These are phyloP conservation scores for Cardiospermum halicacabum DNA, from an alignment of 345 rosid genomes.

Conservation along the genomic window DNA sequence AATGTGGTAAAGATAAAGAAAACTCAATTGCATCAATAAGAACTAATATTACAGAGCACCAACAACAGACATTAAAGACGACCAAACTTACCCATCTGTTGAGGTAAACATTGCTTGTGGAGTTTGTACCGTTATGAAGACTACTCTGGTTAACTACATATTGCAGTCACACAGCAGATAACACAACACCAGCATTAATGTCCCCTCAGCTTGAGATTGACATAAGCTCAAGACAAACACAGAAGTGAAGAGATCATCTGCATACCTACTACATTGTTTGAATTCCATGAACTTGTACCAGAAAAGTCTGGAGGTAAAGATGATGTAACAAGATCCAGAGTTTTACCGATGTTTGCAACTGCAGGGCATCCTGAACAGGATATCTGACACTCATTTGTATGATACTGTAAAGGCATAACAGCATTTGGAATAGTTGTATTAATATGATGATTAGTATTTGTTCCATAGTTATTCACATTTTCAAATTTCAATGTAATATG, in stretches of 20 bases:
- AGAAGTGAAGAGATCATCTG: background rate
- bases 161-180: constrained; percentile 15
- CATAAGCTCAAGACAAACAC: constrained; percentile 9
- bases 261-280: constrained; percentile 32
- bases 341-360: constrained; percentile 32
- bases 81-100: constrained; percentile 33
- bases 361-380: constrained; percentile 37
- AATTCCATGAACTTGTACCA: constrained; percentile 20
- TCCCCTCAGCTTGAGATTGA: constrained; percentile 3
- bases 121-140: constrained; percentile 11
- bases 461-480: constrained; percentile 44
- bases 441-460: constrained; percentile 33
- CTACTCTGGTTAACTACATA: constrained; percentile 28
- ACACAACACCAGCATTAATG: constrained; percentile 10
- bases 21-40: background rate
- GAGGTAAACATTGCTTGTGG: constrained; percentile 17
- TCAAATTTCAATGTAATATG: constrained; percentile 47
- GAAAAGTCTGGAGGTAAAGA: constrained; percentile 17
- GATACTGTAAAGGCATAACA: constrained; percentile 89
- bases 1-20: background rate
- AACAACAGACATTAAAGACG: background rate
- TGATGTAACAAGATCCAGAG: constrained; percentile 24
- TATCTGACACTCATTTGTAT: constrained; percentile 89
- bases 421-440: constrained; percentile 35
- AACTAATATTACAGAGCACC: constrained; percentile 3